Base-by-base conservation (phyloP, 2,329 filamentous ascomycete genomes). In the Aspergillus arachidicola region DNA sequence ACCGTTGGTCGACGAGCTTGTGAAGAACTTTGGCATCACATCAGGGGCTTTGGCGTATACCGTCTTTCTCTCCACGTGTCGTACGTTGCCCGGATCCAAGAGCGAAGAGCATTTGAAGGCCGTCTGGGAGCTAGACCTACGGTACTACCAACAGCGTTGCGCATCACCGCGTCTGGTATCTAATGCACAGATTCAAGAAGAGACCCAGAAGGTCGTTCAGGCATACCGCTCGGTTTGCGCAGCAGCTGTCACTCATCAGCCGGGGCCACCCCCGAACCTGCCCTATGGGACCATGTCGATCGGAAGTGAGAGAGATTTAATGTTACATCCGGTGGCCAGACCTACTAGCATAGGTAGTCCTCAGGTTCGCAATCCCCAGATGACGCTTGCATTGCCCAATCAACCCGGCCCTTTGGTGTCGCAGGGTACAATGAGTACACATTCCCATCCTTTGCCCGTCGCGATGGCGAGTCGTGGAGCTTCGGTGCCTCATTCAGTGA, bases 1-100 rank as follows among this genome's bases (percentile, higher is more conserved):
- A 4, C 84, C 87, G 6, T 75, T 88, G n/a, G 81, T 86, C 38
- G 79, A 82, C 59, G 88, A 90, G 68, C 75, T 91, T 32, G 72
- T 80, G 5, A 71, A 73, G n/a, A 68, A 74, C 14, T 78, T 90
- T 41, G 71, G 73, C 6, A 72, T 89, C 14, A 72, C 71, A 9
- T 90, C 87, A 0, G 71, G 77, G 0, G 78, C 82, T 1, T 74
- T 91, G 7, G 85, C 87, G 67, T 74, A 73, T 1, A 82, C 87
- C 32, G 74, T 87, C 3, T 89, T 88, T 61, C 57, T 69, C 16
- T 73, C 72, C 10, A 68, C 72, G n/a, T 73, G 69, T 55, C 75
- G 76, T 11, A 66, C 69, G 46, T 54, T 78, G 12, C 69, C 67
- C 34, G 68, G 65, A 2, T 23, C 38, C 7, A 58, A 30, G 5